Conservation (phyloP, 768 basidiomycete species). For the Mycena metata region DNA sequence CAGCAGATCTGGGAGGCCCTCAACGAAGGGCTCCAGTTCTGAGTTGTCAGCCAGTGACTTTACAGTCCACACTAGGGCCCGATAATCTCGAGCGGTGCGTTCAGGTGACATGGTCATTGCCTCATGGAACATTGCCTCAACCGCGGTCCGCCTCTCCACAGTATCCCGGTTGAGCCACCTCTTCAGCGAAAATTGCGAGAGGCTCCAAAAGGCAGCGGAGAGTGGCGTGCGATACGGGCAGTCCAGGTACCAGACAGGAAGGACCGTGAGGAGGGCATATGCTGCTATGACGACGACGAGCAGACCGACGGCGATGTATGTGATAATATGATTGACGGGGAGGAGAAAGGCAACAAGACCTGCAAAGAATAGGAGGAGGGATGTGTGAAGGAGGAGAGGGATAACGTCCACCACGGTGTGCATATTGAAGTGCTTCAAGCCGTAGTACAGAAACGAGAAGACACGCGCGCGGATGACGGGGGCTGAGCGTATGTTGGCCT, state of each 20-base stretch:
- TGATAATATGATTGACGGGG: background rate
- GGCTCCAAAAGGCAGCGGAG: background rate
- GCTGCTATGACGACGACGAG: background rate
- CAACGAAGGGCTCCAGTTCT: too few relatives aligned
- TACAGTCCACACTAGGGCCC: too few relatives aligned
- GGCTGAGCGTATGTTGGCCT: too few relatives aligned
- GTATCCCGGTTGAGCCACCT: too few relatives aligned
- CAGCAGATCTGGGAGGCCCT: conserved; percentile 13
- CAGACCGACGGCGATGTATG: background rate
- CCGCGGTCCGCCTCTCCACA: background rate
- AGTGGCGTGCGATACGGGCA: conserved; percentile 11
- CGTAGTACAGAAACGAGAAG: background rate
- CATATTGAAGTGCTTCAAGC: too few relatives aligned
- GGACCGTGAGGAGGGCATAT: conserved; percentile 1
- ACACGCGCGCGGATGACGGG: conserved; percentile 9
- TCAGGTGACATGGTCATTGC: too few relatives aligned
- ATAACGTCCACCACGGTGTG: conserved; percentile 6
- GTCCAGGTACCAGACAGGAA: background rate
- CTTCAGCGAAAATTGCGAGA: background rate
- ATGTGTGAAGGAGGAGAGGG: conserved; percentile 6
- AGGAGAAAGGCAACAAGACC: conserved; percentile 5
- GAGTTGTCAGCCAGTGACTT: too few relatives aligned
- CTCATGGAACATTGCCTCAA: too few relatives aligned
- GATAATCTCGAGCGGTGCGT: too few relatives aligned
- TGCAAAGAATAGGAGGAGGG: conserved; percentile 1